These are phyloP conservation scores for Aspergillus viridinutans DNA, from an alignment of 2,329 filamentous ascomycete genomes.

Conservation along the genomic window DNA sequence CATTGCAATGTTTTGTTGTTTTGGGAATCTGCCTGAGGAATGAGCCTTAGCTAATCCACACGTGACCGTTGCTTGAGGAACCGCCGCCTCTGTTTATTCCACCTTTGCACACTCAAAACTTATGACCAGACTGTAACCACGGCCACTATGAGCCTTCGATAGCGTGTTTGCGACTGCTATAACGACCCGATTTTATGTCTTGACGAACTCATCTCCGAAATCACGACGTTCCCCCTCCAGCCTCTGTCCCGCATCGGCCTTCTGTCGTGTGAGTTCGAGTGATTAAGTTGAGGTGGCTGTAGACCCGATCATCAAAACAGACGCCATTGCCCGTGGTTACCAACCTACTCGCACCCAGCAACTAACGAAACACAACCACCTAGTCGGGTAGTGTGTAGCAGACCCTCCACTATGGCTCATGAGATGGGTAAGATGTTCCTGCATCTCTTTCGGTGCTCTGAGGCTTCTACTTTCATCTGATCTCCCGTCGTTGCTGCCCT, in stretches of 20 bases:
- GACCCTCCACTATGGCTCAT: constrained; percentile 24
- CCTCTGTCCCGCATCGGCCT: not conserved
- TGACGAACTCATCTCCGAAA: constrained; percentile 3
- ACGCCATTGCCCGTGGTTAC: constrained; percentile 26
- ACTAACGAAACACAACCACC: constrained; percentile 15
- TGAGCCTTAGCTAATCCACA: constrained; percentile 24
- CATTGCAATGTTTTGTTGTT: not conserved
- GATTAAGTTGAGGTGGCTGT: constrained; percentile 18
- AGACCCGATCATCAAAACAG: constrained; percentile 25
- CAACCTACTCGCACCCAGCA: constrained; percentile 18
- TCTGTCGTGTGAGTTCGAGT: constrained; percentile 13
- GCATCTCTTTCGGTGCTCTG: not conserved
- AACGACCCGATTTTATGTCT: constrained; percentile 6
- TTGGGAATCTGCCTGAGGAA: constrained; percentile 9
- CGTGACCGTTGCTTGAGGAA: constrained; percentile 43
- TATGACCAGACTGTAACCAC: constrained; percentile 13
- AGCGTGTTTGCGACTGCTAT: constrained; percentile 11
- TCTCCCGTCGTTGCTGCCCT: constrained; percentile 1
- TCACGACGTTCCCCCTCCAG: not conserved
- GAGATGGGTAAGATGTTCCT: constrained; percentile 27
- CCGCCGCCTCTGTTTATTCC: constrained; percentile 39
- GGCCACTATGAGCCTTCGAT: constrained; percentile 20
- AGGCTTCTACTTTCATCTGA: not conserved
- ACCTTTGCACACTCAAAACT: constrained; percentile 17
- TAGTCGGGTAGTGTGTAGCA: constrained; percentile 12